A percentile compares a stretch with the other conserved stretches of the same genome.
These are phyloP conservation scores for Xerocomellus dryophilus DNA, from an alignment of 768 basidiomycete genomes.

Conservation along the genomic window DNA sequence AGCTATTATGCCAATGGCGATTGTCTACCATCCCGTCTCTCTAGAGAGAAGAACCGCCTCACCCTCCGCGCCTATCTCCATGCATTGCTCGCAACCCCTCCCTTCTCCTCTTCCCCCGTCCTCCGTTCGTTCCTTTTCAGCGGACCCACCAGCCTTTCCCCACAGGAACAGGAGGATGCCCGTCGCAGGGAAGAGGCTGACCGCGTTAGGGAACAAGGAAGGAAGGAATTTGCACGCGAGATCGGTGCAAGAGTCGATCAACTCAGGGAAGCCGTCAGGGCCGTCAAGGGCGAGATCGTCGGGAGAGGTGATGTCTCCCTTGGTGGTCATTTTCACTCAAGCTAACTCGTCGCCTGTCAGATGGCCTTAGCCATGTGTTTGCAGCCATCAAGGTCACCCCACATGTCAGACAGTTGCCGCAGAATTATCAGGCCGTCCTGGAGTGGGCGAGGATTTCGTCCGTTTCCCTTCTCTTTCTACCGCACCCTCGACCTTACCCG, in stretches of 20 bases:
- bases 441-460: conserved; percentile 98
- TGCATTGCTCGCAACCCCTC: conserved; percentile 63
- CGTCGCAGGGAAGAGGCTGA: conserved; percentile 85
- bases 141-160: conserved; percentile 62
- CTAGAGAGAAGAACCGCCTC: conserved; percentile 92
- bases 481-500: conserved; percentile 4
- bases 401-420: conserved; percentile 71
- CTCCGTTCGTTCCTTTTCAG: conserved; percentile 82
- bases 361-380: conserved; percentile 88
- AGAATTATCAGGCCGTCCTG: conserved; percentile 82
- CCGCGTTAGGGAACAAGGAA: conserved; percentile 79
- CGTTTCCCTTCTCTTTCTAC: conserved; percentile 33
- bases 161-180: conserved; percentile 78
- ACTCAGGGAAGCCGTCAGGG: conserved; percentile 75
- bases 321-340: neutral
- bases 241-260: conserved; percentile 84
- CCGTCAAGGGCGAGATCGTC: conserved; percentile 93
- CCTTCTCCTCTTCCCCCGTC: conserved; percentile 82
- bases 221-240: conserved; percentile 81
- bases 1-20: conserved; percentile 13
- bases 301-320: conserved; percentile 56
- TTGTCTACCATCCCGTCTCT: conserved; percentile 45
- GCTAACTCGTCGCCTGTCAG: conserved; percentile 37
- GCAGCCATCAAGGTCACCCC: conserved; percentile 80
- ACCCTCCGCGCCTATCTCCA: conserved; percentile 94